Evolutionary conservation across 805 yeast genomes (phyloP).

Genomic region (Metschnikowia koreensis): DNA sequence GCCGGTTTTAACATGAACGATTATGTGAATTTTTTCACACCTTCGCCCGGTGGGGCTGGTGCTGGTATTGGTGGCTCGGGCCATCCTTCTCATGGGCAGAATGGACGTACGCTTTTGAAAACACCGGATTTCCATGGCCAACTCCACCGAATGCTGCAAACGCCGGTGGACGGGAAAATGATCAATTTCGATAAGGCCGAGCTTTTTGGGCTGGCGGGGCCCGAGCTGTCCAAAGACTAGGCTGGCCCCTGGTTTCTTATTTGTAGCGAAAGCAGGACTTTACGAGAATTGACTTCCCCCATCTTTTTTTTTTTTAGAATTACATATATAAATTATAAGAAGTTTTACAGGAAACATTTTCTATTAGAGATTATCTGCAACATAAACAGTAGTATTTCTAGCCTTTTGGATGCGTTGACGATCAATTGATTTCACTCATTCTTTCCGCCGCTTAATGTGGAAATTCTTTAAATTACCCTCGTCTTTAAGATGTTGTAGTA

Average conservation of each 20-base stretch:
- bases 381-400: too few relatives aligned
- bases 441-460: too few relatives aligned
- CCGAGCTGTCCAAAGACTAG: constrained; percentile 17
- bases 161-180: constrained; percentile 40
- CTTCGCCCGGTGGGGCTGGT: constrained; percentile 64
- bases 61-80: neutral
- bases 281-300: neutral
- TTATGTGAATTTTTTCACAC: constrained; percentile 75
- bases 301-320: too few relatives aligned
- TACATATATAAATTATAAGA: too few relatives aligned
- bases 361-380: too few relatives aligned
- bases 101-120: constrained; percentile 26
- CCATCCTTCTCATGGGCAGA: constrained; percentile 2
- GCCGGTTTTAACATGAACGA: constrained; percentile 82
- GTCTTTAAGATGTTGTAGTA: too few relatives aligned
- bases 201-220: constrained; percentile 19
- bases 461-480: too few relatives aligned
- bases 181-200: constrained; percentile 42
- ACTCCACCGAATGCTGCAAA: constrained; percentile 16
- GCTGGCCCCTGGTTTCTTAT: constrained; percentile 2
- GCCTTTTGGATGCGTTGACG: too few relatives aligned
- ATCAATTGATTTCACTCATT: too few relatives aligned
- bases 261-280: neutral
- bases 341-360: too few relatives aligned
- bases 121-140: constrained; percentile 43